phyloP scores from a whole-genome alignment of 495 filamentous ascomycete species.

The Penicillium canescens region DNA sequence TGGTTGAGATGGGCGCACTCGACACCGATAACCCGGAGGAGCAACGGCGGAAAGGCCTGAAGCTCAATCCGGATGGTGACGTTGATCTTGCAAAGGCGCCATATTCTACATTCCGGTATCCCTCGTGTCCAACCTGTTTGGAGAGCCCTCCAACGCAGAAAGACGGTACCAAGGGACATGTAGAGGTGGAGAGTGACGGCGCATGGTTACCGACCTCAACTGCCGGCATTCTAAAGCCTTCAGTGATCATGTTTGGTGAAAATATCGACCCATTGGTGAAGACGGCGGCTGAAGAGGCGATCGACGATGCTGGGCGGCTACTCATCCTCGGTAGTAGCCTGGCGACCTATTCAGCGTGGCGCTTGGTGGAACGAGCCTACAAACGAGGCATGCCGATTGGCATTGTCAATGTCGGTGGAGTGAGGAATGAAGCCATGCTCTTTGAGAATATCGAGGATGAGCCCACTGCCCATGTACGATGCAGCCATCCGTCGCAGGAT shows the following conservation, averaged over 20 bases:
- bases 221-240: constrained; percentile 84
- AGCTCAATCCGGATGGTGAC: constrained; percentile 91
- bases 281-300: constrained; percentile 70
- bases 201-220: constrained; percentile 71
- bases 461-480: constrained; percentile 32
- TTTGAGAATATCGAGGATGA: constrained; percentile 48
- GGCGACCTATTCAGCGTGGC: constrained; percentile 93
- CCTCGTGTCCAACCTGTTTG: constrained; percentile 81
- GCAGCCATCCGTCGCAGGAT: constrained; percentile 36
- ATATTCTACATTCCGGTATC: constrained; percentile 89
- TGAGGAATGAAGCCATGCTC: constrained; percentile 74
- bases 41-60: constrained; percentile 65
- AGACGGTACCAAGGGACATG: constrained; percentile 57
- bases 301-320: constrained; percentile 72
- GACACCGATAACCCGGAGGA: constrained; percentile 75
- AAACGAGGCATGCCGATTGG: constrained; percentile 82
- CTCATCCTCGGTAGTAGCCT: constrained; percentile 86
- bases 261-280: constrained; percentile 70
- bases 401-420: constrained; percentile 79
- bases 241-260: constrained; percentile 95
- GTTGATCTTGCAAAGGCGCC: constrained; percentile 87
- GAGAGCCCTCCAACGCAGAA: constrained; percentile 57
- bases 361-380: constrained; percentile 79
- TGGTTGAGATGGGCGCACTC: constrained; percentile 70
- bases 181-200: constrained; percentile 77